Evolutionary conservation across 2,329 filamentous ascomycete species (phyloP).

Genomic region (Beauveria sp.): DNA sequence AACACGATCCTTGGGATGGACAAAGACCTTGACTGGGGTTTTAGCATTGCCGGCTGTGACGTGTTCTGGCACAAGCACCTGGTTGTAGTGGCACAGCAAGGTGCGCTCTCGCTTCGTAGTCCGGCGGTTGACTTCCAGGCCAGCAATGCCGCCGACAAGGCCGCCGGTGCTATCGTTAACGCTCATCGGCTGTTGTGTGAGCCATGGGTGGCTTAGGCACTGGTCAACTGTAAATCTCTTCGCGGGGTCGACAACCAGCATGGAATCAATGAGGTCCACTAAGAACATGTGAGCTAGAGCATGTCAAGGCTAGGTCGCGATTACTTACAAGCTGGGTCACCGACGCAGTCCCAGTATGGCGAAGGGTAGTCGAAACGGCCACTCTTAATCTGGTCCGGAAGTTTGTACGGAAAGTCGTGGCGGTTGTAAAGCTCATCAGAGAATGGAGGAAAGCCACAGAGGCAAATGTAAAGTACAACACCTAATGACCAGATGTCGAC

Average conservation of each 20-base stretch:
- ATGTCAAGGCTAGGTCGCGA: not conserved
- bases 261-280: constrained; percentile 87
- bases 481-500: constrained; percentile 96
- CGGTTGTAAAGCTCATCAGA: constrained; percentile 80
- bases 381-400: constrained; percentile 83
- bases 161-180: constrained; percentile 85
- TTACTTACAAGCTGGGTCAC: constrained; percentile 59
- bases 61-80: constrained; percentile 47
- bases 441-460: constrained; percentile 95
- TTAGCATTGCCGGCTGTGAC: constrained; percentile 51
- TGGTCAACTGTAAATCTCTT: constrained; percentile 82
- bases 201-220: constrained; percentile 88
- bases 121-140: constrained; percentile 75
- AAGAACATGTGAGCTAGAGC: not conserved
- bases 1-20: constrained; percentile 53
- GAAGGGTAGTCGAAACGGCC: constrained; percentile 91
- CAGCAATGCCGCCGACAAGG: constrained; percentile 75
- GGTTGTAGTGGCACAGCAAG: constrained; percentile 72
- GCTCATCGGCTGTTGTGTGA: constrained; percentile 53
- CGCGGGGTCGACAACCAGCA: constrained; percentile 83
- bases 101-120: constrained; percentile 79
- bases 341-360: constrained; percentile 69
- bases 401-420: constrained; percentile 71
- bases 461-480: constrained; percentile 95
- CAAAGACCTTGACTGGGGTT: constrained; percentile 62